These are phyloP conservation scores for Podila clonocystis DNA, from an alignment of 192 early-diverging fungal species.

Conservation along the genomic window DNA sequence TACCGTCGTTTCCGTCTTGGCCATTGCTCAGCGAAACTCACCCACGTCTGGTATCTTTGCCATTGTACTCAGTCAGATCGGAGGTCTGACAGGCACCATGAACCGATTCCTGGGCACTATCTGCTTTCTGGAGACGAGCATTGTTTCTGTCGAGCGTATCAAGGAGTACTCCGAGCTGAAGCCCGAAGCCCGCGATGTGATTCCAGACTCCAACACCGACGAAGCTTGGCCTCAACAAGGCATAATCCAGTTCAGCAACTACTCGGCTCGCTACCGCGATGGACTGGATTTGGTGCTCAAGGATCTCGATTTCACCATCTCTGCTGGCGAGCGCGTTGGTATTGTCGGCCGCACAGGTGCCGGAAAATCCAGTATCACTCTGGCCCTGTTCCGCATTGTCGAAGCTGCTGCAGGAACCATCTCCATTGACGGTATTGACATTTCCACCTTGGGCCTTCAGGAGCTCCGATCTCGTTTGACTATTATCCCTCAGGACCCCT, in stretches of 20 bases:
- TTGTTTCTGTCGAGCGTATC: constrained; percentile 78
- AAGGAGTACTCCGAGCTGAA: constrained; percentile 81
- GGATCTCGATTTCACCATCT: constrained; percentile 22
- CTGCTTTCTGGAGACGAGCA: constrained; percentile 75
- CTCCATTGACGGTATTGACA: constrained; percentile 77
- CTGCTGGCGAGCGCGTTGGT: constrained; percentile 32
- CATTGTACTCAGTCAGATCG: constrained; percentile 65
- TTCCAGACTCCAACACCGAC: constrained; percentile 61
- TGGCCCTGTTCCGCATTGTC: constrained; percentile 79
- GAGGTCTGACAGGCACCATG: constrained; percentile 73
- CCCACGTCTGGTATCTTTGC: constrained; percentile 59
- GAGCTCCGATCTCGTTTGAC: constrained; percentile 71
- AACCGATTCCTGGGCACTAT: constrained; percentile 81
- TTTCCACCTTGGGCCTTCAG: constrained; percentile 65
- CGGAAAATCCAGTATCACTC: constrained; percentile 78
- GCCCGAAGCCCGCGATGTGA: constrained; percentile 76
- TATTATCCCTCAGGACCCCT: constrained; percentile 85
- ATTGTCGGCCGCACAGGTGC: constrained; percentile 69
- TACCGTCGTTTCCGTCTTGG: constrained; percentile 73
- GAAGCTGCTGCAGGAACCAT: constrained; percentile 69
- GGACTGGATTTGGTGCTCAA: constrained; percentile 68
- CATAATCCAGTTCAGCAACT: constrained; percentile 70
- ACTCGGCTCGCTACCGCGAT: constrained; percentile 77
- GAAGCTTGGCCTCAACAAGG: constrained; percentile 75
- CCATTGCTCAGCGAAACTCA: constrained; percentile 63